Conservation (phyloP, 768 basidiomycete genomes). For the Tricholoma sp. region DNA sequence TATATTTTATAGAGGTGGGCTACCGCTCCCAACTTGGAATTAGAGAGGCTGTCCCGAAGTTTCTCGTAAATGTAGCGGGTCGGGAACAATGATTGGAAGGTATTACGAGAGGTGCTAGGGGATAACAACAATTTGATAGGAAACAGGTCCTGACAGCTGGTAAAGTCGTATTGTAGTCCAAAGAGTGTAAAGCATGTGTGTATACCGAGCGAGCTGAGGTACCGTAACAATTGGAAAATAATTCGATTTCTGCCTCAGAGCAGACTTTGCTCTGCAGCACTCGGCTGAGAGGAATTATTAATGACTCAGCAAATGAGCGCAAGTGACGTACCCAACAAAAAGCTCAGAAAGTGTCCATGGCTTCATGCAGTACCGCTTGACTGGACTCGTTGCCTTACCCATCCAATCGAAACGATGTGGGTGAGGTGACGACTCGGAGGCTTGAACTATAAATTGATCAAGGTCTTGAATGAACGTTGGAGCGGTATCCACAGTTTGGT, state of each 20-base stretch:
- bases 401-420: constrained; percentile 6
- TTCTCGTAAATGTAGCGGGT: constrained; percentile 12
- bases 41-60: constrained; percentile 9
- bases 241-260: constrained; percentile 6
- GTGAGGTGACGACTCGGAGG: constrained; percentile 12
- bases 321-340: constrained; percentile 8
- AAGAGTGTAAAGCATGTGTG: background rate
- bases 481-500: constrained; percentile 6
- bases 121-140: constrained; percentile 8
- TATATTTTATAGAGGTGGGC: constrained; percentile 11
- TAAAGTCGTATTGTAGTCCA: background rate
- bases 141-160: constrained; percentile 4
- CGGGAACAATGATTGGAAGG: constrained; percentile 8
- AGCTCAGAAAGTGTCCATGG: constrained; percentile 12
- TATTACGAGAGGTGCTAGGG: constrained; percentile 8
- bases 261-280: constrained; percentile 3
- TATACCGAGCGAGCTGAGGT: constrained; percentile 5
- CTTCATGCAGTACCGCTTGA: constrained; percentile 9
- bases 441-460: constrained; percentile 11
- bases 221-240: background rate
- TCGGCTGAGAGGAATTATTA: constrained; percentile 4
- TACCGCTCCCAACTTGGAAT: constrained; percentile 7
- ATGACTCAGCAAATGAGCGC: constrained; percentile 1
- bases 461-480: constrained; percentile 9
- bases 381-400: constrained; percentile 6